phyloP scores from a whole-genome alignment of 2,329 filamentous ascomycete genomes.

The Phialocephala sp. region DNA sequence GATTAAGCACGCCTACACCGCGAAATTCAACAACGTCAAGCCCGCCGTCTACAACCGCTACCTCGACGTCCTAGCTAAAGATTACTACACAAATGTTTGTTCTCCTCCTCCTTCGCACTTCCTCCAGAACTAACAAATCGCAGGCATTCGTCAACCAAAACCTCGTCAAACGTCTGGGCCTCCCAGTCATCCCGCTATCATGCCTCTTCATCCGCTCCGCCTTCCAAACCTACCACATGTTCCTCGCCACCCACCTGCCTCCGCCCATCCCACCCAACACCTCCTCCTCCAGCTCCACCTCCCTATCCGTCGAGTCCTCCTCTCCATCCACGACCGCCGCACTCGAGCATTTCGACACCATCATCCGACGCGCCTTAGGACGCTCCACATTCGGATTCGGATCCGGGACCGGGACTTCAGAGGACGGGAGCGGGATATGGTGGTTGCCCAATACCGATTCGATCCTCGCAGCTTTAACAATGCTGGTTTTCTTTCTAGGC shows the following conservation, averaged over 20 bases:
- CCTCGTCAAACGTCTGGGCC: constrained; percentile 83
- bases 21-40: constrained; percentile 97
- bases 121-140: constrained; percentile 29
- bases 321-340: constrained; percentile 72
- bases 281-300: constrained; percentile 54
- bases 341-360: constrained; percentile 76
- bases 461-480: constrained; percentile 74
- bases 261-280: constrained; percentile 70
- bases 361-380: constrained; percentile 79
- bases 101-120: not conserved
- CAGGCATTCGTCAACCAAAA: constrained; percentile 90
- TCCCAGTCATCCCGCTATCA: constrained; percentile 90
- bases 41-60: constrained; percentile 88
- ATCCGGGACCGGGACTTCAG: not conserved
- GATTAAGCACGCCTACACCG: constrained; percentile 97
- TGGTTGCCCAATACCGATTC: not conserved
- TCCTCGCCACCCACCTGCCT: constrained; percentile 95
- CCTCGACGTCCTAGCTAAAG: constrained; percentile 92
- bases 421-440: not conserved
- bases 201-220: constrained; percentile 95
- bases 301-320: constrained; percentile 66
- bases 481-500: constrained; percentile 84
- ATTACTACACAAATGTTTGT: constrained; percentile 92
- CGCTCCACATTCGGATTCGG: constrained; percentile 67
- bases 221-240: constrained; percentile 84